Evolutionary conservation across 2,329 filamentous ascomycete genomes (phyloP), one percentile per base, ranked within the genome.

Genomic region (Verticillium longisporum): DNA sequence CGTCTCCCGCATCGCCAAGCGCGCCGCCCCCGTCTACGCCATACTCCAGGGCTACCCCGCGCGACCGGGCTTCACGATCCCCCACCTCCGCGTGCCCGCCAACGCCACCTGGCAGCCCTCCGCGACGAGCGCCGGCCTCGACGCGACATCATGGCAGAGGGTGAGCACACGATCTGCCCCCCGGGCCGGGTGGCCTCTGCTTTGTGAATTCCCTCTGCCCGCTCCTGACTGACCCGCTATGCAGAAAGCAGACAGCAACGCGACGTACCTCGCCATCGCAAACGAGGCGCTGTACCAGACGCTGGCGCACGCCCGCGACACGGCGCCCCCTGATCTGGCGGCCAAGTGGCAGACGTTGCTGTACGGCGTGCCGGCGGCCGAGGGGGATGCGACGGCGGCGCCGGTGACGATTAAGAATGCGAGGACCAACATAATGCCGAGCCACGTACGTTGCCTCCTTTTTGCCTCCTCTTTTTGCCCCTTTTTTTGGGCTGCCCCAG

Each of bases 1-100:
- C 38, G 54, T 64, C 7, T 53, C 55, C 15, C 36, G 18, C 55
- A 31, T 66, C 33, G 62, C 59, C 2, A 6, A 55, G 26, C 54
- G 58, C 37, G 63, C 54, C 26, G 11, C 26, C 5, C 32, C 26
- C 11, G n/a, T 55, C 54, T 32, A 55, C 26, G 54, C 54, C 18
- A 31, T 34, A 26, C 26, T 34, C 4, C 54, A 55, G 32, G 26
- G 26, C 26, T 55, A 55, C 54, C 14, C 26, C 15, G 26, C 32
- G 4, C n/a, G 54, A 2, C 54, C 54, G 26, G 54, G 54, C 54
- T 34, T 55, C 54, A 34, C 32, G 13, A 55, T 55, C 31, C 54
- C 26, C 7, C 54, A 13, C 6, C 54, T 55, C 54, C 54, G 54
- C 14, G 54, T 55, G n/a, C 54, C 54, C 11, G 54, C 26, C 26